Base-by-base conservation (phyloP, 2,329 filamentous ascomycete species). In the Scedosporium dehoogii region DNA sequence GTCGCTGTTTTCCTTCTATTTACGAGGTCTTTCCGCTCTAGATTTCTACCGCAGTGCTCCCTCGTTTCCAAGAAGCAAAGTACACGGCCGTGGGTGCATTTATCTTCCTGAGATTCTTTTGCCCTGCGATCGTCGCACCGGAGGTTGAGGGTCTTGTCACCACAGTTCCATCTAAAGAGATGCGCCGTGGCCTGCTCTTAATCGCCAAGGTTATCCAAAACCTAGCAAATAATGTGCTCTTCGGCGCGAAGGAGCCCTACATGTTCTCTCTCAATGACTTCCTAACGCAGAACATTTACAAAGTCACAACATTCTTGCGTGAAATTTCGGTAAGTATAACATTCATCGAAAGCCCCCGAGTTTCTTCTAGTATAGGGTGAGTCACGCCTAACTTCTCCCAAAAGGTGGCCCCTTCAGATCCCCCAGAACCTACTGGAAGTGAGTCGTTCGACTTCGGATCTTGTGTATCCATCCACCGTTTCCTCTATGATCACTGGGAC, bases 201-300 rank as follows among this genome's bases (percentile, higher is more conserved):
- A 89, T 89, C 66, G 86, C 87, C 59, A 89, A 89, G 69, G 83
- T 89, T 63, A 82, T 89, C 23, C 87, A 89, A 67, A 89, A 88
- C 68, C 75, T 89, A 42, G 87, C 86, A 42, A 89, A 89, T 68
- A 89, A 89, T 63, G 86, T 89, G 29, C 76, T 89, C 1, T 89
- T 89, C 66, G 86, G 87, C 3, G 85, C 85, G 41, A 89, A 89
- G 71, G 86, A 89, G 69, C 84, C 85, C 3, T 89, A 88, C 68
- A 89, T 89, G 87, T 87, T 85, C 65, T 85, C 86, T 1, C 73
- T 89, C 23, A 89, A 89, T 68, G 81, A 87, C 63, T 89, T 89
- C 64, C 72, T 89, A 23, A 84, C 85, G 0, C 79, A 86, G 65
- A 87, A 89, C 66, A 89, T 89, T 60, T 87, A 86, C 69, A 76